Percentiles rank a stretch among this genome's conserved stretches.
These are phyloP conservation scores for Paramecium sonneborni DNA, from an alignment of 73 alveolate genomes.

Conservation along the genomic window DNA sequence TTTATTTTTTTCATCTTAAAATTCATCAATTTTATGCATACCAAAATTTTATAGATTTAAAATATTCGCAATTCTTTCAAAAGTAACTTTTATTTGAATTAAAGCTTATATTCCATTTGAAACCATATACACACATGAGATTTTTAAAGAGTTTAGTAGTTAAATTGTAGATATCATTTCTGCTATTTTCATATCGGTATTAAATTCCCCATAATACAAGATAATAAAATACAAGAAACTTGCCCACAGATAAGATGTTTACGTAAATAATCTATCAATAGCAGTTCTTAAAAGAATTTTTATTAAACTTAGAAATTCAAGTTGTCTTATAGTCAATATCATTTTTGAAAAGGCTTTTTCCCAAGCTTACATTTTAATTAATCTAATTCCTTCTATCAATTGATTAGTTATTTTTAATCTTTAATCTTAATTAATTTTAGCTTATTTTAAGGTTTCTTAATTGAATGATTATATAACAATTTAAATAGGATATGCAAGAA, in stretches of 20 bases:
- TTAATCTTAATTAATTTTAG: background rate
- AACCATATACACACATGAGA: background rate
- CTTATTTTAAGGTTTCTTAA: background rate
- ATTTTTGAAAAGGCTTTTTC: background rate
- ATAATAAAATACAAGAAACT: background rate
- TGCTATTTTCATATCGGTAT: background rate
- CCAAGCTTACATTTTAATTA: constrained; percentile 61
- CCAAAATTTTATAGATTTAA: background rate
- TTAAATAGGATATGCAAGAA: background rate
- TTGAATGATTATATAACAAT: background rate
- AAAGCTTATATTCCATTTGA: constrained; percentile 12
- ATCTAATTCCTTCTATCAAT: constrained; percentile 42
- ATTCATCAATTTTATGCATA: background rate
- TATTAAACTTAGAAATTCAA: background rate
- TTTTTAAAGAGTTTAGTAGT: background rate
- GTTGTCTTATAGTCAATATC: background rate
- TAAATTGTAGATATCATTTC: constrained; percentile 27
- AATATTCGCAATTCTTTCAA: background rate
- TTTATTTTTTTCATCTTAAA: background rate
- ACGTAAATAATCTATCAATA: background rate
- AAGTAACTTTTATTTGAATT: background rate
- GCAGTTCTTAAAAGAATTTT: background rate
- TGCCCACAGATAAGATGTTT: background rate
- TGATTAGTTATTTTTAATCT: constrained; percentile 31
- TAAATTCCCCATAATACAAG: background rate